Base-by-base conservation (phyloP, 2,329 filamentous ascomycete genomes). In the Calonectria fujianensis region DNA sequence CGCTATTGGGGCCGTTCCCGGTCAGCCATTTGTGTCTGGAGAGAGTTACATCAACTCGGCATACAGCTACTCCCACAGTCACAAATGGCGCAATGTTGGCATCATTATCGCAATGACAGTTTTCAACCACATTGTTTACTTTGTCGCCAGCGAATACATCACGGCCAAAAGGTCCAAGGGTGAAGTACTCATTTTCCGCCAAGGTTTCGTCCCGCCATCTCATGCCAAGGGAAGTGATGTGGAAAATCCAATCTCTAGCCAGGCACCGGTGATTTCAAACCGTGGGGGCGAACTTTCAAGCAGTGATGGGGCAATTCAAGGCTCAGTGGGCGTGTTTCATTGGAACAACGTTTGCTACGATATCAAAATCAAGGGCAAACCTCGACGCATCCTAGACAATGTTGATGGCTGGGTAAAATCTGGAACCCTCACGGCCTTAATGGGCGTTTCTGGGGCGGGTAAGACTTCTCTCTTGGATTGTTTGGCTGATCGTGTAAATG, bases 351-450 rank as follows among this genome's bases (percentile, higher is more conserved):
- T 95, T 7, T 93, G 91, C 83, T 95, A 94, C 79, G 93, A 94
- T 75, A 93, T 95, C 82, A 90, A 91, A 76, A 93, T 95, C 82
- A 83, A 83, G 63, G 93, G 93, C 81, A 89, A 93, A 75, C 82
- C 86, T 4, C 88, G 93, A 27, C 89, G 92, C 27, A 91, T 96
- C 78, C 84, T 95, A 37, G 91, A 94, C 74, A 87, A 93, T 69
- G 91, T 94, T 6, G 91, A 94, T 80, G 93, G 93, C 20, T 94
- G 92, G 92, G 92, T 94, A 66, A 93, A 94, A 82, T 93, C 93
- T 3, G 93, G 93, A 51, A 94, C 92, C 16, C 85, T 94, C 48
- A 94, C 93, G 11, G 93, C 92, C 16, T 87, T 94, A 1, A 94
- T 94, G 75, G 92, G 82, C 10, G 79, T 80, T 18, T 79, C 82